Conservation (phyloP, 179 eudicot species). For the Beta corolliflora region DNA sequence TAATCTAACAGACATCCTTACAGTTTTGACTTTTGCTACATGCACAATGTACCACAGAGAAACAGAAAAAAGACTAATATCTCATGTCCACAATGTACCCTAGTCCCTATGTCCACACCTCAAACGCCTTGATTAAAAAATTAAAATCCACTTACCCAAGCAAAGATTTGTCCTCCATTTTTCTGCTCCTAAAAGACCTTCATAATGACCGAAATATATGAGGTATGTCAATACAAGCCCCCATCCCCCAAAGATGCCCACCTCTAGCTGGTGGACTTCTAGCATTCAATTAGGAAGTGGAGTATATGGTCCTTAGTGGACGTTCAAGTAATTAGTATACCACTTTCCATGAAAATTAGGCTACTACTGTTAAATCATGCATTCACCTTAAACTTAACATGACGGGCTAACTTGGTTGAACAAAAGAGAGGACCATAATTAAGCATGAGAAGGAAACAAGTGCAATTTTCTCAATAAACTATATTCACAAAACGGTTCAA, state of each 20-base stretch:
- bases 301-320: not conserved
- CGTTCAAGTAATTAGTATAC: not conserved
- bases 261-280: not conserved
- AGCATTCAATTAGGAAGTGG: not conserved
- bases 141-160: not conserved
- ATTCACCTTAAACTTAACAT: not conserved
- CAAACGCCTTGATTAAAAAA: not conserved
- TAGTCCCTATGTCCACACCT: not conserved
- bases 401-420: not conserved
- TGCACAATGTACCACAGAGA: not conserved
- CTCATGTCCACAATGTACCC: not conserved
- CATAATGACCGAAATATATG: not conserved
- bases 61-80: not conserved
- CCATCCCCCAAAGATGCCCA: not conserved
- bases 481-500: not conserved
- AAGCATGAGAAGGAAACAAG: not conserved
- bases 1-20: not conserved
- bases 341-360: not conserved
- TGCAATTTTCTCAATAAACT: not conserved
- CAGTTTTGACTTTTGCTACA: not conserved
- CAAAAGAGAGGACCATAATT: not conserved
- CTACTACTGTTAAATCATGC: not conserved
- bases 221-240: not conserved
- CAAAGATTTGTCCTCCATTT: not conserved
- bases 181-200: not conserved